phyloP scores from a whole-genome alignment of 2,329 filamentous ascomycete species.

The Salinomyces thailandicus region DNA sequence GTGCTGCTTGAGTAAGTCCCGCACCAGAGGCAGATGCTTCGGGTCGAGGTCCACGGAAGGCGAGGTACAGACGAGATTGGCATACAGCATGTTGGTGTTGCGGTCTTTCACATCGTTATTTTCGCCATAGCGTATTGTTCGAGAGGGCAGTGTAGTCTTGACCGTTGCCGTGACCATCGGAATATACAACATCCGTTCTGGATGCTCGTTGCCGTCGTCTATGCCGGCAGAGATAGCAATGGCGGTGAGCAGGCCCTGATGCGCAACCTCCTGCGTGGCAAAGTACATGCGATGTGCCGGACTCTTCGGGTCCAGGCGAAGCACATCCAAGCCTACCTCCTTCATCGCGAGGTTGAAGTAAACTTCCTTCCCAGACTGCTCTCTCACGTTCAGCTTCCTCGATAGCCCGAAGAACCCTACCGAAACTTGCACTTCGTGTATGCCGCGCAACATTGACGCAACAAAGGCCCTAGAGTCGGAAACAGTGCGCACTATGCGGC shows the following conservation, averaged over 20 bases:
- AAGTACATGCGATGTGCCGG: slow-evolving; percentile 99
- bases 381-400: slow-evolving; percentile 61
- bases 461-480: slow-evolving; percentile 90
- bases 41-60: slow-evolving; percentile 89
- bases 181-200: slow-evolving; percentile 81
- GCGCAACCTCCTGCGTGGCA: slow-evolving; percentile 79
- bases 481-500: slow-evolving; percentile 67
- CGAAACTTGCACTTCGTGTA: slow-evolving; percentile 93
- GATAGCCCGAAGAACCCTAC: slow-evolving; percentile 83
- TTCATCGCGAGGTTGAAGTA: slow-evolving; percentile 88
- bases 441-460: slow-evolving; percentile 77
- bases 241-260: slow-evolving; percentile 85
- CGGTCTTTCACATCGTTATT: slow-evolving; percentile 62
- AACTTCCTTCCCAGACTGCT: slow-evolving; percentile 58
- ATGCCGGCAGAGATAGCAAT: slow-evolving; percentile 86
- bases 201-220: slow-evolving; percentile 77
- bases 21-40: slow-evolving; percentile 74
- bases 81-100: slow-evolving; percentile 92
- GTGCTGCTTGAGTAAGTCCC: slow-evolving; percentile 56
- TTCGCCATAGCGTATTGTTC: slow-evolving; percentile 72
- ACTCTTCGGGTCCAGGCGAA: slow-evolving; percentile 82
- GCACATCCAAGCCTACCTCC: slow-evolving; percentile 85
- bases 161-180: slow-evolving; percentile 96
- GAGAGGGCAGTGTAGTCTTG: slow-evolving; percentile 86
- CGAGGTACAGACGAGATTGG: slow-evolving; percentile 91